phyloP scores from a whole-genome alignment of 1,284 basidiomycete species.

The Heterobasidion annosum region DNA sequence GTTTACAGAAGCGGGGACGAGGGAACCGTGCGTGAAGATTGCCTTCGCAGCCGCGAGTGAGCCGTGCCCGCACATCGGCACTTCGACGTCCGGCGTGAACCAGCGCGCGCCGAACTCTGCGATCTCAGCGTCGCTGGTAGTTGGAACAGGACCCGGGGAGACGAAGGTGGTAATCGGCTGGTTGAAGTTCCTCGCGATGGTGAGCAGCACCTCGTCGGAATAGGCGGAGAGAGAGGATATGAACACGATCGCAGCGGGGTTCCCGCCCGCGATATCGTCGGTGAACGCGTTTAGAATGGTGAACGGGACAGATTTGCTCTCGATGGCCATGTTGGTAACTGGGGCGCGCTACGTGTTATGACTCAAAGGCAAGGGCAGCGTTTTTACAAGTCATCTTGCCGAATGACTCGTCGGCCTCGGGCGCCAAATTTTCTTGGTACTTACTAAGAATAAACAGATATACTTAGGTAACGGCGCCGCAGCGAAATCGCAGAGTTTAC shows the following conservation, averaged over 20 bases:
- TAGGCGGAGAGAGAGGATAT: conserved; percentile 17
- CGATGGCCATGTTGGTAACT: neutral
- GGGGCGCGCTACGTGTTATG: too few relatives aligned
- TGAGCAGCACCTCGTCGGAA: conserved; percentile 18
- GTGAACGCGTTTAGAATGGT: conserved; percentile 42
- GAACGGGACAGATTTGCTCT: conserved; percentile 11
- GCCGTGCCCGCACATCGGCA: conserved; percentile 40
- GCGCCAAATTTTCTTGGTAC: too few relatives aligned
- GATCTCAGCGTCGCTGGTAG: neutral
- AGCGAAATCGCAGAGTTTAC: too few relatives aligned
- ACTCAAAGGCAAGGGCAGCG: too few relatives aligned
- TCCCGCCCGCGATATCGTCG: conserved; percentile 31
- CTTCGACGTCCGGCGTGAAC: conserved; percentile 25
- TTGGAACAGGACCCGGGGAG: conserved; percentile 11
- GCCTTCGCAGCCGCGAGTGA: conserved; percentile 34
- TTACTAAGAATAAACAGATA: too few relatives aligned
- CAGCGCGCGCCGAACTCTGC: conserved; percentile 28
- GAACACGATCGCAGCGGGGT: conserved; percentile 42
- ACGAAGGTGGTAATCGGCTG: conserved; percentile 39
- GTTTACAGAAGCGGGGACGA: conserved; percentile 17
- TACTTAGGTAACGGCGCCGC: too few relatives aligned
- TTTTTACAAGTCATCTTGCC: too few relatives aligned
- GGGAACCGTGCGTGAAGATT: conserved; percentile 24
- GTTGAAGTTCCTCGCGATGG: conserved; percentile 34
- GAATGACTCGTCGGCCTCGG: too few relatives aligned